These are phyloP conservation scores for Pisolithus thermaeus DNA, from an alignment of 1,284 basidiomycete genomes.

Conservation along the genomic window DNA sequence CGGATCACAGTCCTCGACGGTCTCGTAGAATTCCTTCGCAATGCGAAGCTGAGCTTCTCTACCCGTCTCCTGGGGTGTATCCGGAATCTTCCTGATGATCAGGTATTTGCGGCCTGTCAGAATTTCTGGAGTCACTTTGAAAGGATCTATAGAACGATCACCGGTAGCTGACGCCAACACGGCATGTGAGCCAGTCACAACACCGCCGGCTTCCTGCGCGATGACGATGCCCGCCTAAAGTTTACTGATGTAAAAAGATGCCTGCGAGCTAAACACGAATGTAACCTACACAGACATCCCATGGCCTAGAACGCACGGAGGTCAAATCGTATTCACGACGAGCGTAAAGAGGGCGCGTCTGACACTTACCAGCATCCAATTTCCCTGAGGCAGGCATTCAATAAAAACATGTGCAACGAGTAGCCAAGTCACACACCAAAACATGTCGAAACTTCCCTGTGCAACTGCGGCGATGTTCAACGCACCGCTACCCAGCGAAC, in stretches of 20 bases:
- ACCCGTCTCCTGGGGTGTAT: constrained; percentile 55
- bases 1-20: constrained; percentile 67
- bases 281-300: constrained; percentile 75
- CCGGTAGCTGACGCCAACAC: constrained; percentile 40
- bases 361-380: constrained; percentile 72
- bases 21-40: constrained; percentile 79
- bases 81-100: constrained; percentile 66
- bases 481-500: constrained; percentile 82
- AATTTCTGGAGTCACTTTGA: constrained; percentile 62
- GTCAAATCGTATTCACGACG: constrained; percentile 6
- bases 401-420: not conserved
- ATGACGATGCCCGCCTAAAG: constrained; percentile 83
- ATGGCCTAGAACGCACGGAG: constrained; percentile 39
- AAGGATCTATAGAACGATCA: constrained; percentile 26
- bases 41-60: constrained; percentile 74
- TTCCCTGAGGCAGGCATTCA: constrained; percentile 52
- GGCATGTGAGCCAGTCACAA: constrained; percentile 65
- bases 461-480: constrained; percentile 82
- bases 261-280: not conserved
- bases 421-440: constrained; percentile 50
- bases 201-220: constrained; percentile 82
- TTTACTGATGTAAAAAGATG: not conserved
- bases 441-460: constrained; percentile 78
- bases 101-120: constrained; percentile 85
- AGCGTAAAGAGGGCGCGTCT: not conserved